These are phyloP conservation scores for Taphrina betulina DNA, from an alignment of 1,139 yeast genomes.

Conservation along the genomic window DNA sequence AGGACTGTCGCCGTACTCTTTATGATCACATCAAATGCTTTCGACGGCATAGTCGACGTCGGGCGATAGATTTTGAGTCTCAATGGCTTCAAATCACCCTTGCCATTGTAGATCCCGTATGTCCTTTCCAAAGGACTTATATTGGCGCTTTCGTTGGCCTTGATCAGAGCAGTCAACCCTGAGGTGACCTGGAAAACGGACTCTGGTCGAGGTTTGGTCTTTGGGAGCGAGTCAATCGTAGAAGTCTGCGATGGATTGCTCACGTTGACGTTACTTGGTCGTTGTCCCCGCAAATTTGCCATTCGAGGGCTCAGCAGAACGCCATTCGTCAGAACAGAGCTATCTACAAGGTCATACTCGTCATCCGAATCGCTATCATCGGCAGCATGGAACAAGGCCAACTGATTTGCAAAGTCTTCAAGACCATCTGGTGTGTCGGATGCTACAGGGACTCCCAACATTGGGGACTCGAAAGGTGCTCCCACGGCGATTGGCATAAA, in stretches of 20 bases:
- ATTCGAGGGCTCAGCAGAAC: too few relatives aligned
- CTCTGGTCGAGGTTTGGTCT: constrained; percentile 17
- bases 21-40: constrained; percentile 46
- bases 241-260: too few relatives aligned
- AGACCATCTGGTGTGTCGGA: background rate
- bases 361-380: constrained; percentile 18
- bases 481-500: background rate
- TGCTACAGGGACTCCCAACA: background rate
- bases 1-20: constrained; percentile 47
- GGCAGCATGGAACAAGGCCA: constrained; percentile 6
- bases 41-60: constrained; percentile 42
- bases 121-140: constrained; percentile 48
- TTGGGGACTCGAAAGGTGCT: constrained; percentile 2
- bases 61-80: constrained; percentile 47
- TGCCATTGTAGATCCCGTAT: constrained; percentile 48
- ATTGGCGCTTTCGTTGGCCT: constrained; percentile 35
- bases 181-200: constrained; percentile 28
- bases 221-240: background rate
- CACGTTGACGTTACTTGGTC: too few relatives aligned
- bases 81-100: constrained; percentile 45
- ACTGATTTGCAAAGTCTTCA: constrained; percentile 1
- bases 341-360: constrained; percentile 12
- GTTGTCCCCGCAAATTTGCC: too few relatives aligned
- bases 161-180: constrained; percentile 36
- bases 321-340: too few relatives aligned